These are phyloP conservation scores for Xerocomus spinulosus DNA, from an alignment of 768 basidiomycete species.

Conservation along the genomic window DNA sequence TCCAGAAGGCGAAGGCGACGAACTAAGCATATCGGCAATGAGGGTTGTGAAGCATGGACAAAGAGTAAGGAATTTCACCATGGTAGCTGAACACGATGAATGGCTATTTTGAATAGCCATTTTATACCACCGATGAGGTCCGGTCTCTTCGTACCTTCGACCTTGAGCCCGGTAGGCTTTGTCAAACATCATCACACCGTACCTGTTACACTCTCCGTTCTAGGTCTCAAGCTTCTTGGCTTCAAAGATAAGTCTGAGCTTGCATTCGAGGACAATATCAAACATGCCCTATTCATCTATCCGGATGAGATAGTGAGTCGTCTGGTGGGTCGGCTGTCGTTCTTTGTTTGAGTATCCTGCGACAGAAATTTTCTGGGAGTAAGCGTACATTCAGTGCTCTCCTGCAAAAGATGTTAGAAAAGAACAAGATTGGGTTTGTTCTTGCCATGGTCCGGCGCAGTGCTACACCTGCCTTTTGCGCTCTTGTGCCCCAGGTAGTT, in stretches of 20 bases:
- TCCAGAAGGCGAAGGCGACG: constrained; percentile 34
- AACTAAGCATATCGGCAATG: constrained; percentile 34
- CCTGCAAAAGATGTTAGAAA: constrained; percentile 74
- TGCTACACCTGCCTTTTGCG: constrained; percentile 74
- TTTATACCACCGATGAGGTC: constrained; percentile 82
- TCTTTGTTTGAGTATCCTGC: not conserved
- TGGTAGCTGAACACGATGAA: too few relatives aligned
- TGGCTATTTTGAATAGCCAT: constrained; percentile 48
- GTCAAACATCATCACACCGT: not conserved
- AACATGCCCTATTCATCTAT: constrained; percentile 87
- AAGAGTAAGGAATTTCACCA: constrained; percentile 40
- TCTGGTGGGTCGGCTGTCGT: not conserved
- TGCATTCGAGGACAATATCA: constrained; percentile 83
- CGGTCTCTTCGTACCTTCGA: constrained; percentile 78
- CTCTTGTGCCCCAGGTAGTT: constrained; percentile 78
- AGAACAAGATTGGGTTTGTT: constrained; percentile 78
- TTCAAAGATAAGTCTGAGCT: constrained; percentile 76
- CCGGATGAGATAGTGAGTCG: constrained; percentile 79
- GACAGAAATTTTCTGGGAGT: constrained; percentile 77
- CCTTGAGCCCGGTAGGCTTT: constrained; percentile 60
- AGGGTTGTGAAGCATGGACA: constrained; percentile 48
- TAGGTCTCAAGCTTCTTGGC: constrained; percentile 87
- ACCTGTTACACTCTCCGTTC: not conserved
- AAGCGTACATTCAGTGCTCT: constrained; percentile 89
- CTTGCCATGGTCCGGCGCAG: constrained; percentile 66